Base-by-base conservation (phyloP, 169 alveolate genomes). In the Cryptosporidium meleagridis region DNA sequence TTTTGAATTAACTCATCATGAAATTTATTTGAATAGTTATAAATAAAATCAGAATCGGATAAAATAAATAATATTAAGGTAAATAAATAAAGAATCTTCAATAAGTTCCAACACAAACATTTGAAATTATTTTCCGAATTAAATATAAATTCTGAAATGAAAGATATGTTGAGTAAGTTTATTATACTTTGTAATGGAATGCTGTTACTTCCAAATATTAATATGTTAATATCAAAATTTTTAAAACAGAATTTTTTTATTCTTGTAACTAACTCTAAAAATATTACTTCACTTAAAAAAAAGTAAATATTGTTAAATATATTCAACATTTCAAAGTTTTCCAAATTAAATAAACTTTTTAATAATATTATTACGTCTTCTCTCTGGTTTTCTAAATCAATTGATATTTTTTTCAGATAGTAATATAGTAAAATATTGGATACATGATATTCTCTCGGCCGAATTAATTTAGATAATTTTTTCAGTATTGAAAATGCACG, bases 181-280 rank as follows among this genome's bases (percentile, higher is more conserved):
- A 73, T 59, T 7, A 55, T 33, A 12, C 70, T 35, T 35, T 73
- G 71, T 55, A 73, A 55, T 37, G 71, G 69, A 31, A 53, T 73
- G 0, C 0, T 3, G 21, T 33, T 55, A 52, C 21, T 65, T 6
- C 72, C 72, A 33, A 65, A 65, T n/a, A 65, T 65, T 18, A 65
- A 31, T 31, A 18, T 14, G 12, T 65, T n/a, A 21, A 33, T 21
- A 65, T 31, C 41, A 14, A 33, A 33, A 18, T 31, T 39, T 1
- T 8, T 37, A 10, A 9, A 33, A n/a, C 44, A 37, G 51, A 65
- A 65, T 7, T 35, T 12, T 31, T 51, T 21, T 10, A 73, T 51
- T 33, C 86, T 52, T n/a, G 59, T n/a, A 59, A 55, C 10, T 37
- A 58, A 33, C 71, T 73, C 71, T 1, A 7, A 52, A 35, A n/a